phyloP scores from a whole-genome alignment of 73 alveolate species.

The Vitrella brassicaformis region DNA sequence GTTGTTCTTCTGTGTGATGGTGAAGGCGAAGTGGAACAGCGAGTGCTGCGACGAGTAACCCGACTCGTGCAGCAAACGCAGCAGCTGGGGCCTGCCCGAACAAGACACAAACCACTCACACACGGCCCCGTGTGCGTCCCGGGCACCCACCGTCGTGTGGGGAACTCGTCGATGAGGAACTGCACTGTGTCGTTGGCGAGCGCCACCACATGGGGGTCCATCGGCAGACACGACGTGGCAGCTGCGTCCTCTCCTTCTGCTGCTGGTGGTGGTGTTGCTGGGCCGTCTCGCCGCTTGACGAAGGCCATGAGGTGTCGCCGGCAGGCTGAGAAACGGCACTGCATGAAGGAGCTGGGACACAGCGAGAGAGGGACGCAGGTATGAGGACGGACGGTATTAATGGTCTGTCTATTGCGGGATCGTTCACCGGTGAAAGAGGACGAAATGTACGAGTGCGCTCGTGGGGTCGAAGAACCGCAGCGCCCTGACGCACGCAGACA shows the following conservation, averaged over 20 bases:
- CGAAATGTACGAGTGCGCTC: background rate
- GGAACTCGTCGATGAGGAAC: background rate
- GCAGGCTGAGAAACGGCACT: background rate
- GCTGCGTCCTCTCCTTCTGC: background rate
- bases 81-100: background rate
- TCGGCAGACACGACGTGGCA: background rate
- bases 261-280: background rate
- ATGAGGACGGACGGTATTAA: too few species aligned
- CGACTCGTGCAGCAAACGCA: background rate
- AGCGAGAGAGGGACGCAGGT: too few species aligned
- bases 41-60: background rate
- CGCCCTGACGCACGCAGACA: too few species aligned
- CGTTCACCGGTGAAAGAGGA: background rate
- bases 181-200: background rate
- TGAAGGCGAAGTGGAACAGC: background rate
- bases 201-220: background rate
- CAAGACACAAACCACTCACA: too few species aligned
- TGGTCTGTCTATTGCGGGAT: too few species aligned
- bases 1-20: background rate
- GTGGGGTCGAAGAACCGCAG: background rate
- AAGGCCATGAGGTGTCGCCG: background rate
- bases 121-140: too few species aligned
- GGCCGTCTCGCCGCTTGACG: background rate
- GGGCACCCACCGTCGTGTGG: too few species aligned
- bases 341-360: background rate